Percentiles rank a stretch among this genome's conserved stretches.
Evolutionary conservation across 176 grass and related monocot species (phyloP).

Genomic region (Phoenix dactylifera): DNA sequence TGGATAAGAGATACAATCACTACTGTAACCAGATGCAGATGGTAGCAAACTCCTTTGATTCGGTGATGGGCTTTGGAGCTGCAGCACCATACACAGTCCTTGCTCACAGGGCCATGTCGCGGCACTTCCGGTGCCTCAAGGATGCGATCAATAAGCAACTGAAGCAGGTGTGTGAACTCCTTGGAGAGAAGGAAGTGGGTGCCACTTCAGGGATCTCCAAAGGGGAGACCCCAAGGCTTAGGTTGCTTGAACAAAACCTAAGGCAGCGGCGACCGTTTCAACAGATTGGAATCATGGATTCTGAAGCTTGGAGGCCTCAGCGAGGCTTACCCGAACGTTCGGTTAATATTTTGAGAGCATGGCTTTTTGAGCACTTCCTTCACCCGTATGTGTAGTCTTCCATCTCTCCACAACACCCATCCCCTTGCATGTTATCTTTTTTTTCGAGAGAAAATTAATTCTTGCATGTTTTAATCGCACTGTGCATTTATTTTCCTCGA

Average conservation of each 20-base stretch:
- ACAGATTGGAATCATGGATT: conserved; percentile 99
- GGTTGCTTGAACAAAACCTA: conserved; percentile 74
- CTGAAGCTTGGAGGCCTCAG: conserved; percentile 96
- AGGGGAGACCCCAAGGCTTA: conserved; percentile 86
- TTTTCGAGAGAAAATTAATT: too few species aligned
- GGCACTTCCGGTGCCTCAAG: conserved; percentile 98
- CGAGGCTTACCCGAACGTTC: conserved; percentile 93
- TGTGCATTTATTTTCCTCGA: too few species aligned
- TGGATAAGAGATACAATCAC: conserved; percentile 98
- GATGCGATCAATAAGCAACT: conserved; percentile 74
- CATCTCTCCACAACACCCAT: too few species aligned
- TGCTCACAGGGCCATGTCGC: conserved; percentile 97
- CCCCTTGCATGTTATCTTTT: too few species aligned
- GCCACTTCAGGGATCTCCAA: conserved; percentile 64
- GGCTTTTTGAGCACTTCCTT: conserved; percentile 99
- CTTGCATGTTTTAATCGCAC: too few species aligned
- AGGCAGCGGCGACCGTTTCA: conserved; percentile 92
- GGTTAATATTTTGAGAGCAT: conserved; percentile 62
- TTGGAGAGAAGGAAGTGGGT: conserved; percentile 81
- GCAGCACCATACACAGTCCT: conserved; percentile 93
- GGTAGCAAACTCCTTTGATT: conserved; percentile 99
- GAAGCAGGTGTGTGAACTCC: conserved; percentile 54
- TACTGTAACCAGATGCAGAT: conserved; percentile 99
- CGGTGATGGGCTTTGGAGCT: conserved; percentile 93
- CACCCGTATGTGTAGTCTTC: conserved; percentile 62